Evolutionary conservation across 129 eudicot genomes (phyloP).

Genomic region (Sambucus nigra): DNA sequence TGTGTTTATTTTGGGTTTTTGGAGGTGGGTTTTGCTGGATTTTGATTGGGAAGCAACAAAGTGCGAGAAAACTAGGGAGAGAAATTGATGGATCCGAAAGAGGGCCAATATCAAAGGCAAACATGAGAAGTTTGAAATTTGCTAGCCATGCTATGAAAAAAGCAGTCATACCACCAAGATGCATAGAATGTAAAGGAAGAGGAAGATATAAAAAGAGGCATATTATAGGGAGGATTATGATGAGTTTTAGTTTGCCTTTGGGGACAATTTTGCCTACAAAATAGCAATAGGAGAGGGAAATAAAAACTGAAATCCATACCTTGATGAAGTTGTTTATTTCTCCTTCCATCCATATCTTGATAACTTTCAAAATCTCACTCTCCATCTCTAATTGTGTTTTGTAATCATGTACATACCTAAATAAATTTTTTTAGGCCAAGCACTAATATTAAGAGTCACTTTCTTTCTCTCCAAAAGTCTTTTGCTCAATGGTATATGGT

Average conservation of each 20-base stretch:
- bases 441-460: no score
- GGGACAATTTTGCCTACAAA: slow-evolving; percentile 17
- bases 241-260: slow-evolving; percentile 26
- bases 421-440: no score
- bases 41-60: slow-evolving; percentile 43
- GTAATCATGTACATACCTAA: no score
- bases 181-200: slow-evolving; percentile 29
- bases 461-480: no score
- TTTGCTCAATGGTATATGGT: no score
- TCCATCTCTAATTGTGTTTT: no score
- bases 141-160: slow-evolving; percentile 54
- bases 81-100: slow-evolving; percentile 36
- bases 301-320: slow-evolving; percentile 33
- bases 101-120: slow-evolving; percentile 45
- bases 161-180: slow-evolving; percentile 29
- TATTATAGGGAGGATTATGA: slow-evolving; percentile 23
- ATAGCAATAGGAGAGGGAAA: slow-evolving; percentile 30
- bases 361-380: slow-evolving; percentile 10
- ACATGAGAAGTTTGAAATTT: slow-evolving; percentile 49
- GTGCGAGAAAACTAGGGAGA: slow-evolving; percentile 23
- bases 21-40: slow-evolving; percentile 9
- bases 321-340: slow-evolving; percentile 27
- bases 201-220: slow-evolving; percentile 50
- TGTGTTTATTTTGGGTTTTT: slow-evolving; percentile 4
- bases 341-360: slow-evolving; percentile 21